Evolutionary conservation across 2,329 filamentous ascomycete species (phyloP), one percentile per base, ranked within the genome.

Genomic region (Aureobasidium sp.): DNA sequence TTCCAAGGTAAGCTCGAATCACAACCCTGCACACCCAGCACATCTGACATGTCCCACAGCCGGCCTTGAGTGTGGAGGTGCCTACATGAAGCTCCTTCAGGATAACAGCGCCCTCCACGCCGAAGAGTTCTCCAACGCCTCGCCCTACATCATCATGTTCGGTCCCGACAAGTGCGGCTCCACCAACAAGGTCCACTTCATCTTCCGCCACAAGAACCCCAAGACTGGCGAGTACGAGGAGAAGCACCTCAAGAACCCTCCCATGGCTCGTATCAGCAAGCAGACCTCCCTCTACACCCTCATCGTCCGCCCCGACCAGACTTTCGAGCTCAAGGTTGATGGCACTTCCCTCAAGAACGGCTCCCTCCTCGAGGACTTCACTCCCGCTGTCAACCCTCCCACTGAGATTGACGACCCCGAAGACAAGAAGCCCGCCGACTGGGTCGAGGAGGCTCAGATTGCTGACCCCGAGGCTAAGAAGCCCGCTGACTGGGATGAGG

Each of bases 191-290:
- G 85, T 87, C 65, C 85, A 87, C 78, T 96, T 99, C 82, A 99
- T 99, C 78, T 96, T 99, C 87, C 94, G 95, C 80, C 94, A 99
- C 89, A 99, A 97, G 90, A 99, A 97, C 86, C 94, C 94, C 75
- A 97, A 96, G 89, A 97, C 92, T 51, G 93, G 93, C 81, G 91
- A 97, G 79, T 99, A 99, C 73, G 93, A 99, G 85, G 94, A 99
- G 89, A 99, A 99, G 88, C 94, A 99, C 80, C 84, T 99, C 67
- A 86, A 84, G 75, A 84, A 84, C 71, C 88, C 93, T 67, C 92
- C 94, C 65, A 83, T 87, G 64, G 92, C 92, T 74, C 89, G 87
- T 75, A 94, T 96, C 72, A 83, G 87, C 81, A 97, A 97, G 87
- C 88, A 90, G 66, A 89, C 90, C 66, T 88, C 93, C 77, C 88